phyloP scores from a whole-genome alignment of 805 yeast genomes.

The Lipomyces starkeyi region DNA sequence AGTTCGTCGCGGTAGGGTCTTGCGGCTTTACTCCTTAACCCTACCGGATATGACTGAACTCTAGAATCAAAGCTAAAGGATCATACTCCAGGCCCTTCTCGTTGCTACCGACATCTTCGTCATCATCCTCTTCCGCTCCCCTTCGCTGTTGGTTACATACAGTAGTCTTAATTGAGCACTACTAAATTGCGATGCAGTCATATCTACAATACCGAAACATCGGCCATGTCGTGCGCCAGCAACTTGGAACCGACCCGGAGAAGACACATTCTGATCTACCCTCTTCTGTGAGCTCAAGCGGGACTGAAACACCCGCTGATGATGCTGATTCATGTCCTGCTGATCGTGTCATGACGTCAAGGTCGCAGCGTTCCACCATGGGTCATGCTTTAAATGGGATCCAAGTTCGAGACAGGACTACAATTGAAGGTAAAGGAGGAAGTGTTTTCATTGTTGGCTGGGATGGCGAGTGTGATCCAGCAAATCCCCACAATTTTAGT shows the following conservation, averaged over 20 bases:
- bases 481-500: slow-evolving; percentile 30
- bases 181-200: slow-evolving; percentile 14
- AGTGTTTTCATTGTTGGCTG: slow-evolving; percentile 30
- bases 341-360: background rate
- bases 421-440: background rate
- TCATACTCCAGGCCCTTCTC: no score
- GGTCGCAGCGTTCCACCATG: background rate
- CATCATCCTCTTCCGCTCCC: background rate
- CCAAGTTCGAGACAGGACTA: background rate
- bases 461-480: slow-evolving; percentile 35
- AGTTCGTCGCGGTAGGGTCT: no score
- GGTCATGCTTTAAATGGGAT: slow-evolving; percentile 1
- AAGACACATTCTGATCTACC: background rate
- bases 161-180: background rate
- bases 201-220: slow-evolving; percentile 18
- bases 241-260: background rate
- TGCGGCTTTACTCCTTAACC: no score
- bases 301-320: background rate
- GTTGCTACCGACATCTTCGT: background rate
- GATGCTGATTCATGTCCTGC: slow-evolving; percentile 2
- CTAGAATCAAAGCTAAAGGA: no score
- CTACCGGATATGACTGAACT: no score
- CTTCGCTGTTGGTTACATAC: background rate
- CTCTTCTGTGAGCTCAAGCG: background rate
- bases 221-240: slow-evolving; percentile 5